phyloP scores from a whole-genome alignment of 768 basidiomycete genomes.

The Boletus reticulatus region DNA sequence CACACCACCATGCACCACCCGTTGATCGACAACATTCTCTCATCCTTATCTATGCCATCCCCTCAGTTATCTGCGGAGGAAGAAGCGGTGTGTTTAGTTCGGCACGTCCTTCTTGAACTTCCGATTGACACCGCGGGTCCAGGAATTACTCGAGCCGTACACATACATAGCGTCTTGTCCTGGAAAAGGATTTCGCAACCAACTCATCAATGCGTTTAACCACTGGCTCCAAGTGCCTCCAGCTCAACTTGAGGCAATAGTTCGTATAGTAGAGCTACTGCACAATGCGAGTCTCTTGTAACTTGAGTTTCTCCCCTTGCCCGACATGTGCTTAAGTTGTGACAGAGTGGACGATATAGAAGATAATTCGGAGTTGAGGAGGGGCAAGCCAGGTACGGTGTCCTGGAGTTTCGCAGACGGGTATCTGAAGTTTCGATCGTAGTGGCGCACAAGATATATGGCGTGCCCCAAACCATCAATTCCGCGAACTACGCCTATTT shows the following conservation, averaged over 20 bases:
- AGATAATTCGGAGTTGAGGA: slow-evolving; percentile 81
- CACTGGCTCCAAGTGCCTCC: slow-evolving; percentile 83
- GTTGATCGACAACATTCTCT: slow-evolving; percentile 41
- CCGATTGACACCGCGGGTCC: neutral
- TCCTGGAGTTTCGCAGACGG: neutral
- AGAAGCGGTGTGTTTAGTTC: slow-evolving; percentile 22
- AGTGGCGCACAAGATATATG: slow-evolving; percentile 98
- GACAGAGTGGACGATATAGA: slow-evolving; percentile 93
- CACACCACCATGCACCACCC: slow-evolving; percentile 18
- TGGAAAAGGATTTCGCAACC: slow-evolving; percentile 87
- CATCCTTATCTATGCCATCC: slow-evolving; percentile 30
- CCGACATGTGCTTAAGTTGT: neutral
- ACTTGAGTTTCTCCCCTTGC: slow-evolving; percentile 19
- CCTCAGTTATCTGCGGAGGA: slow-evolving; percentile 16
- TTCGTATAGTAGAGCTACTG: slow-evolving; percentile 82
- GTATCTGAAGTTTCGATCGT: neutral
- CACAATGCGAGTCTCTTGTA: slow-evolving; percentile 93
- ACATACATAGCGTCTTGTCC: slow-evolving; percentile 80
- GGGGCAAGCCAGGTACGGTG: slow-evolving; percentile 76
- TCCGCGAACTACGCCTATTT: slow-evolving; percentile 97
- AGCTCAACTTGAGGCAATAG: slow-evolving; percentile 69
- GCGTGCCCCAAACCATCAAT: slow-evolving; percentile 95
- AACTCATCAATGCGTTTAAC: slow-evolving; percentile 91
- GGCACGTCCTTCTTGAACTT: neutral
- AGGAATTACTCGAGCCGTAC: slow-evolving; percentile 81